Percentiles rank a stretch among this genome's conserved stretches.
phyloP scores from a whole-genome alignment of 257 asterid species.

The Fraxinus quadrangulata region DNA sequence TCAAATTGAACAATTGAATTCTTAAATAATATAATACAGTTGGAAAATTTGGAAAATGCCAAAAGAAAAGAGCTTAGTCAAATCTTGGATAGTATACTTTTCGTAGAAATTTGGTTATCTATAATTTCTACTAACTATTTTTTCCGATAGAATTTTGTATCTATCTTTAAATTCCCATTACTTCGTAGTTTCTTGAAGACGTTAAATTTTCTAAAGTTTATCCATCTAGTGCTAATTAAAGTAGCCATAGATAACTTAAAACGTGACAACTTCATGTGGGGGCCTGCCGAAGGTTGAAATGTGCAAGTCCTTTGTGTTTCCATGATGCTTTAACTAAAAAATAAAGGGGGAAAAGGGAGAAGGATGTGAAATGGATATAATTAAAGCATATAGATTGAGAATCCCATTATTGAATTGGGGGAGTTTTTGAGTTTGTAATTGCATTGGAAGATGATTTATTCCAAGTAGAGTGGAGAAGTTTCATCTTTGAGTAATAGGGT shows the following conservation, averaged over 20 bases:
- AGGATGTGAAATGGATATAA: conserved; percentile 5
- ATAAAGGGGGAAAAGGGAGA: neutral
- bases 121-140: too few species aligned
- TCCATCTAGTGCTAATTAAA: conserved; percentile 23
- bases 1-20: too few species aligned
- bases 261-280: conserved; percentile 13
- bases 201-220: neutral
- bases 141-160: neutral
- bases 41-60: too few species aligned
- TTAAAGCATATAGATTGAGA: conserved; percentile 15
- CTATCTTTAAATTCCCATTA: neutral
- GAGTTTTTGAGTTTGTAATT: neutral
- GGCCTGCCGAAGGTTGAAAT: conserved; percentile 6
- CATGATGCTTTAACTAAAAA: too few species aligned
- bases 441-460: conserved; percentile 22
- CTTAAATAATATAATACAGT: too few species aligned
- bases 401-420: conserved; percentile 33
- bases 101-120: too few species aligned
- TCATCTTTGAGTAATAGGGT: conserved; percentile 22
- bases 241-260: conserved; percentile 19
- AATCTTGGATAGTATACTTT: too few species aligned
- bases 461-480: conserved; percentile 13
- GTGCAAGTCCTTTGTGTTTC: too few species aligned
- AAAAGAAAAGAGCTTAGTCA: too few species aligned
- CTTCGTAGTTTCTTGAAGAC: neutral